Conservation (phyloP, 352 stramenopile genomes). For the Globisporangium nunn region DNA sequence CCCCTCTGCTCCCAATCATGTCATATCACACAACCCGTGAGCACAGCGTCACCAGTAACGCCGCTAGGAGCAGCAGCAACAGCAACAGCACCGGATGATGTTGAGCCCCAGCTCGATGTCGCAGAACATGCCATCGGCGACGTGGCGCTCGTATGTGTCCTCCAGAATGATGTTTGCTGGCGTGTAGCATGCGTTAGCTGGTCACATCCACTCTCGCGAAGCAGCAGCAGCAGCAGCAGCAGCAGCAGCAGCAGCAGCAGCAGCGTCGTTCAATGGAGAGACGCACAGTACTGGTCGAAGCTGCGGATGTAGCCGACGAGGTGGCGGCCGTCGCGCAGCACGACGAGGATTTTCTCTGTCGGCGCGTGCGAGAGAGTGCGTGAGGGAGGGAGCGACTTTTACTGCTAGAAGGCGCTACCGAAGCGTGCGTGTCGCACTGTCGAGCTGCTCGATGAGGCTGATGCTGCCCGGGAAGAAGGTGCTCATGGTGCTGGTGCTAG, state of each 20-base stretch:
- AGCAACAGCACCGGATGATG: constrained; percentile 80
- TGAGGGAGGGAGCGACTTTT: background rate
- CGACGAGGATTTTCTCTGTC: constrained; percentile 85
- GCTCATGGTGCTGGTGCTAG: constrained; percentile 36
- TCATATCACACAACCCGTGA: background rate
- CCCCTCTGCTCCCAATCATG: constrained; percentile 31
- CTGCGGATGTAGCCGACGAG: constrained; percentile 89
- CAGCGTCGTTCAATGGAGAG: background rate
- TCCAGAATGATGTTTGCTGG: constrained; percentile 95
- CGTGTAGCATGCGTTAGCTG: background rate
- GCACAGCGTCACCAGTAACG: background rate
- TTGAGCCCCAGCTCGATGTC: constrained; percentile 96
- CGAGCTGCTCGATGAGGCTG: constrained; percentile 79
- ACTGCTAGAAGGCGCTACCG: background rate
- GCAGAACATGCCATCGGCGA: constrained; percentile 86
- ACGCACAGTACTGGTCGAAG: constrained; percentile 85
- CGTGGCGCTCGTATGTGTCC: constrained; percentile 90
- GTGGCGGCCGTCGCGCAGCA: constrained; percentile 94
- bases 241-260: too few species aligned
- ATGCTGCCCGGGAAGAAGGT: constrained; percentile 72
- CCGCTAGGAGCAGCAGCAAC: background rate
- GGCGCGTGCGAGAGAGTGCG: background rate
- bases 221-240: too few species aligned
- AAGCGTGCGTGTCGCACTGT: constrained; percentile 39
- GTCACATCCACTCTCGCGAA: background rate